These are phyloP conservation scores for Phanerochaete sordida DNA, from an alignment of 768 basidiomycete species.

Conservation along the genomic window DNA sequence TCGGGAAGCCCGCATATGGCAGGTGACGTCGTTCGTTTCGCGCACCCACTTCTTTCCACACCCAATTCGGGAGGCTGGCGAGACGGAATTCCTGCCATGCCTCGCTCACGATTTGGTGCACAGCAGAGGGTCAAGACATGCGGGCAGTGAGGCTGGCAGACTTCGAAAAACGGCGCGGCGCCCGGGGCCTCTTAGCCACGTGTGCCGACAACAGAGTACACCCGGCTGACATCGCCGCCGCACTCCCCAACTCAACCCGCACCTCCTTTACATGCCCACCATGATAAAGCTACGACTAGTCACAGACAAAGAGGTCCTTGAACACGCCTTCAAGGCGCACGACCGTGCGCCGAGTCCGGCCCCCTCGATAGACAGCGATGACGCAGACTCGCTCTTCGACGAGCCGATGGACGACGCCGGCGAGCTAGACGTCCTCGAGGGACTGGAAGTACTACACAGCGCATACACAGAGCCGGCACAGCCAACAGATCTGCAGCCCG, in stretches of 20 bases:
- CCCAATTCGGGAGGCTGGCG: not conserved
- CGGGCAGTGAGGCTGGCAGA: too few species aligned
- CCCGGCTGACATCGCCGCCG: not conserved
- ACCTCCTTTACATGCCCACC: not conserved
- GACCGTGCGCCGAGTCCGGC: not conserved
- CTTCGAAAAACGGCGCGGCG: not conserved
- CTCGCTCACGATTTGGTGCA: too few species aligned
- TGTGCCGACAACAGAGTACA: not conserved
- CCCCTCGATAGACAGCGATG: conserved; percentile 4
- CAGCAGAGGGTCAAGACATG: too few species aligned
- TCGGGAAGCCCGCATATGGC: not conserved
- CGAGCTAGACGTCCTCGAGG: not conserved
- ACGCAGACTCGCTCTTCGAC: conserved; percentile 48
- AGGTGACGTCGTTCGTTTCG: not conserved
- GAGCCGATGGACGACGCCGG: too few species aligned
- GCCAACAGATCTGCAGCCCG: conserved; percentile 14
- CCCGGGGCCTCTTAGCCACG: not conserved
- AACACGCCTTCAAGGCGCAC: not conserved
- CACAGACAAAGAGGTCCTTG: conserved; percentile 4
- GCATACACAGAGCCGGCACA: not conserved
- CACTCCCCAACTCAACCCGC: not conserved
- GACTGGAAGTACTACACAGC: not conserved
- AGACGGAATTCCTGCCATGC: too few species aligned
- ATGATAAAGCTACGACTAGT: not conserved
- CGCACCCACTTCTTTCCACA: not conserved